phyloP scores from a whole-genome alignment of 1,139 yeast species.

The Kodamaea sp. region DNA sequence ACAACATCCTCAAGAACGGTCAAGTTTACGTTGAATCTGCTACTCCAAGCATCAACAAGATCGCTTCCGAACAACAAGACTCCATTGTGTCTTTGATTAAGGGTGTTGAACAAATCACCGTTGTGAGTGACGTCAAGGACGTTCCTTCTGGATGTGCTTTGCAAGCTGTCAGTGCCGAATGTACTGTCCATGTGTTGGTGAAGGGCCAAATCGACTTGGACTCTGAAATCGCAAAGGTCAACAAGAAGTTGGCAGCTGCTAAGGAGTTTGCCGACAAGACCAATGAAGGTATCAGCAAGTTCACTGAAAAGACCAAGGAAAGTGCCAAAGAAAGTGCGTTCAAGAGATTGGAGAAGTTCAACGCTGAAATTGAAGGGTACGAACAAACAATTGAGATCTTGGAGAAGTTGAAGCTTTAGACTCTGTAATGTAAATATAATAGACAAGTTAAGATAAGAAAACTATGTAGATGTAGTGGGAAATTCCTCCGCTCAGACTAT shows the following conservation, averaged over 20 bases:
- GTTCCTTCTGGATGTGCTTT: conserved; percentile 91
- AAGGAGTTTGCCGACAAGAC: conserved; percentile 48
- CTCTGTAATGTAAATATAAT: neutral
- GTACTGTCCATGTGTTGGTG: conserved; percentile 86
- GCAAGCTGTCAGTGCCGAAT: conserved; percentile 74
- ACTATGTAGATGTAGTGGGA: too few species aligned
- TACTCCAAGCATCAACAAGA: conserved; percentile 47
- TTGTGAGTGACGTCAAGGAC: conserved; percentile 52
- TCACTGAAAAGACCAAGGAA: conserved; percentile 79
- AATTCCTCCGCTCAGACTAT: too few species aligned
- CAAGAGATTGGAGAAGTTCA: conserved; percentile 66
- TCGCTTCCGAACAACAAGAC: conserved; percentile 70
- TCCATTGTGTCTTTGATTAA: conserved; percentile 89
- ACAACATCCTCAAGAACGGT: conserved; percentile 84
- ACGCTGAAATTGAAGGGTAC: conserved; percentile 86
- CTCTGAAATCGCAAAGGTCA: conserved; percentile 82
- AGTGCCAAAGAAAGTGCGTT: conserved; percentile 78
- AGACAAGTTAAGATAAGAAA: too few species aligned
- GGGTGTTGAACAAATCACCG: conserved; percentile 74
- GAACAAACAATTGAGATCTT: conserved; percentile 75
- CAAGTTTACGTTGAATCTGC: conserved; percentile 76
- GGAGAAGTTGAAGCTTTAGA: conserved; percentile 67
- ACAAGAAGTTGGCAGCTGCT: conserved; percentile 68
- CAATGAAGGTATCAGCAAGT: conserved; percentile 59
- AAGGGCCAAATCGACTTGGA: conserved; percentile 94